Base-by-base conservation (phyloP, 306 rosid genomes). In the Casuarina equisetifolia region DNA sequence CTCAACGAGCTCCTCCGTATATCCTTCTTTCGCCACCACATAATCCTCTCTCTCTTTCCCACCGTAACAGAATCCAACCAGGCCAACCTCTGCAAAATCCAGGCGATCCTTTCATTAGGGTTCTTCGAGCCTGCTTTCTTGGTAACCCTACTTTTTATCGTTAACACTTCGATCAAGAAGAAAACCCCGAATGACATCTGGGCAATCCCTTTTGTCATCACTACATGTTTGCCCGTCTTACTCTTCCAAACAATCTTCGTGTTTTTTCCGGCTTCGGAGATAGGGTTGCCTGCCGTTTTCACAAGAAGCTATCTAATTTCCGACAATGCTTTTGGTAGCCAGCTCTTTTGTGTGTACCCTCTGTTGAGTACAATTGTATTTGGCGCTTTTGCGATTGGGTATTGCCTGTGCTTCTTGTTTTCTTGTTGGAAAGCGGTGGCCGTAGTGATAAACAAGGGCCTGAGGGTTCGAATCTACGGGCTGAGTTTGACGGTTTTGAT, bases 91-190 rank as follows among this genome's bases (percentile, higher is more conserved):
- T 95, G 97, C 77, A 85, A 85, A 49, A 6, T 88, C 80, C 88
- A 89, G 61, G 35, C 85, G 11, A 80, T 81, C 6, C 76, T 91
- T 67, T 84, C 91, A 0, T 48, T 95, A 0, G 97, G 98, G 3
- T 82, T 89, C 59, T 87, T 92, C 70, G 76, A 95, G 80, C 98
- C 97, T 0, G 97, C 95, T 4, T 95, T 90, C 72, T 77, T 95
- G 32, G 89, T 89, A 1, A 86, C 89, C 25, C 79, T 95, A 2
- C 89, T 95, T 32, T 89, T 83, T 64, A 92, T 95, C 61, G 86
- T 95, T 54, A 88, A 89, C 67, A 86, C 84, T 1, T 94, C 98
- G 0, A 80, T 80, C 2, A 85, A 72, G 9, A 84, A 83, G 16
- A 86, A 87, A 9, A 82, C 82, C 0, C 83, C 86, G 0, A 74